These are phyloP conservation scores for Rhizophagus sp. DNA, from an alignment of 192 early-diverging fungal genomes.

Conservation along the genomic window DNA sequence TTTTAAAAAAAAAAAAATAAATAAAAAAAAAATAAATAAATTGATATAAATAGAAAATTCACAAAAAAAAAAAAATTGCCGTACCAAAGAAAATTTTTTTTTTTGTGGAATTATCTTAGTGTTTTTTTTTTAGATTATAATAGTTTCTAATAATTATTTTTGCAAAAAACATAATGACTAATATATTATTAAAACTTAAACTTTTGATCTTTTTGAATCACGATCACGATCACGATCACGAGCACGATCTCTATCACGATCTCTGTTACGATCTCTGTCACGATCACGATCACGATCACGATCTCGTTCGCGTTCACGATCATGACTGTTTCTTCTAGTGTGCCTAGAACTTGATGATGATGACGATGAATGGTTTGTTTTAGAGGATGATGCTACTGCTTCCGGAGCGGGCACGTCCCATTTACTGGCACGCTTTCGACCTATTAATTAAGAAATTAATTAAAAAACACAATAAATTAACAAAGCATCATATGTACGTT, in stretches of 20 bases:
- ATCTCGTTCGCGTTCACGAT: slow-evolving; percentile 7
- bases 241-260: too few species aligned
- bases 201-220: background rate
- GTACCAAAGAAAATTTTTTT: too few species aligned
- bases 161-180: background rate
- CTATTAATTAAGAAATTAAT: slow-evolving; percentile 1
- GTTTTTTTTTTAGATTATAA: background rate
- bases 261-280: too few species aligned
- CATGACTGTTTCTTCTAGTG: slow-evolving; percentile 9
- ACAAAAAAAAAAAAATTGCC: too few species aligned
- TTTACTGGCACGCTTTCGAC: slow-evolving; percentile 29
- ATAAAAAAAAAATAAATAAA: too few species aligned
- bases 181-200: background rate
- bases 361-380: background rate
- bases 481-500: background rate
- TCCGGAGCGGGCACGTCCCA: slow-evolving; percentile 30
- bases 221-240: too few species aligned
- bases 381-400: background rate
- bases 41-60: too few species aligned
- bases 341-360: background rate
- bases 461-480: background rate
- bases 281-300: background rate
- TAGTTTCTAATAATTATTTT: background rate
- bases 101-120: too few species aligned
- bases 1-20: too few species aligned